Evolutionary conservation across 164 flowering plant species (phyloP), one percentile per base, ranked within the genome.

Genomic region (Houttuynia cordata): DNA sequence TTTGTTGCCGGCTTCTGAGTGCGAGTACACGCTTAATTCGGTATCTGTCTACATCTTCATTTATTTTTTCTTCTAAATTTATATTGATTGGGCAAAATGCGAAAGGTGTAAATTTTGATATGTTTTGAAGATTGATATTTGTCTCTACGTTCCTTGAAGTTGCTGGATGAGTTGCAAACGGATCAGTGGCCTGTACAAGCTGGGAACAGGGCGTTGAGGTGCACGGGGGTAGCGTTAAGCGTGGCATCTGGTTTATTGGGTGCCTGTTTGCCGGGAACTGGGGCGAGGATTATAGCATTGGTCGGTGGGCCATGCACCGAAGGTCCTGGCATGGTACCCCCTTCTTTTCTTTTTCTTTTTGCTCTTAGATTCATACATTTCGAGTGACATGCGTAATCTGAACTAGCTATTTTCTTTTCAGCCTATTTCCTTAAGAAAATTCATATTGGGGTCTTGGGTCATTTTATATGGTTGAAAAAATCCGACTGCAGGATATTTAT

Each of bases 241-340:
- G 95, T 93, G 25, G 95, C 99, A 8, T 81, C 91, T 0, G 88
- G 99, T 37, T 75, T 93, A 56, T 74, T 90, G 49, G 96, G 93
- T 54, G 99, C 89, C 54, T 93, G 96, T 75, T 53, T 73, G 69
- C 88, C 92, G 40, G 97, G 97, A 7, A 86, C 97, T 34, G 94
- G 91, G 52, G 97, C 91, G 30, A 74, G 96, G 24, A 93, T 93
- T 56, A 62, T 93, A 14, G 85, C 91, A 53, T 69, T 93, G 57
- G 97, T 93, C 37, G 99, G 99, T 3, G 99, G 99, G 60, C 97
- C 99, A 19, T 90, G 97, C 79, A 90, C 99, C 0, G 99, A 93
- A 76, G 99, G 99, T 62, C 99, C 99, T 0, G 99, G 99, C 60
- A 74, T 86, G 79, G 99, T 93, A 86, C 21, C 4, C 49, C 49